These are phyloP conservation scores for Apiotrichum montevideense DNA, from an alignment of 1,284 basidiomycete species.

Conservation along the genomic window DNA sequence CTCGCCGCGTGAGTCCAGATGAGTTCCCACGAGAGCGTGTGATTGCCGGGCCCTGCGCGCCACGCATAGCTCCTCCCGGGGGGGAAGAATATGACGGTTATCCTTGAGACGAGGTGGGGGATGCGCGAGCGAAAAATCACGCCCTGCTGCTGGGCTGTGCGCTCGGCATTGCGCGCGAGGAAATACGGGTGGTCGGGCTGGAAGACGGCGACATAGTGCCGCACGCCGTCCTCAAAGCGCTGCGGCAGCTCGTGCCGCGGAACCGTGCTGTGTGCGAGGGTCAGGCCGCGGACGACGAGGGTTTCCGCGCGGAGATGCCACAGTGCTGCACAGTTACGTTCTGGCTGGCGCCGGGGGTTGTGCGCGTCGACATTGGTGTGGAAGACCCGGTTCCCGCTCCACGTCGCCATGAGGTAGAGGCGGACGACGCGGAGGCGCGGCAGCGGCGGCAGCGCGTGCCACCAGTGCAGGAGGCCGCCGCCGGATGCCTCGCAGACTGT, in stretches of 20 bases:
- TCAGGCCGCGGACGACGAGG: constrained; percentile 8
- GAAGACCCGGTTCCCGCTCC: constrained; percentile 7
- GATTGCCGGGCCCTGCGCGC: not conserved
- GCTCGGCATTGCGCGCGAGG: constrained; percentile 5
- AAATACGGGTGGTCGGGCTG: constrained; percentile 11
- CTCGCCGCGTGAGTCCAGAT: not conserved
- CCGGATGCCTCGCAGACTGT: not conserved
- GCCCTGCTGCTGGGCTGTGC: not conserved
- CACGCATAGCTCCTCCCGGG: not conserved
- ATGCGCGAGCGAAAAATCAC: constrained; percentile 5
- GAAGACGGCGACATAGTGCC: constrained; percentile 6
- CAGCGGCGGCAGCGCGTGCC: constrained; percentile 1
- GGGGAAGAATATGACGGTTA: constrained; percentile 5
- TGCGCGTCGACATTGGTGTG: constrained; percentile 9
- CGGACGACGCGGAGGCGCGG: constrained; percentile 6
- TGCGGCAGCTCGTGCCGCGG: constrained; percentile 4
- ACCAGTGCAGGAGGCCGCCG: not conserved
- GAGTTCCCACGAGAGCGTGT: constrained; percentile 8
- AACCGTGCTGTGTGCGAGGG: constrained; percentile 2
- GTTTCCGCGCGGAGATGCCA: not conserved
- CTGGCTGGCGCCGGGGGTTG: not conserved
- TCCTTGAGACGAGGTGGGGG: not conserved
- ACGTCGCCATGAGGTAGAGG: not conserved
- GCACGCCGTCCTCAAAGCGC: not conserved
- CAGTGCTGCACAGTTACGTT: constrained; percentile 3